Conservation (phyloP, 768 basidiomycete genomes). For the Boletus sp. region DNA sequence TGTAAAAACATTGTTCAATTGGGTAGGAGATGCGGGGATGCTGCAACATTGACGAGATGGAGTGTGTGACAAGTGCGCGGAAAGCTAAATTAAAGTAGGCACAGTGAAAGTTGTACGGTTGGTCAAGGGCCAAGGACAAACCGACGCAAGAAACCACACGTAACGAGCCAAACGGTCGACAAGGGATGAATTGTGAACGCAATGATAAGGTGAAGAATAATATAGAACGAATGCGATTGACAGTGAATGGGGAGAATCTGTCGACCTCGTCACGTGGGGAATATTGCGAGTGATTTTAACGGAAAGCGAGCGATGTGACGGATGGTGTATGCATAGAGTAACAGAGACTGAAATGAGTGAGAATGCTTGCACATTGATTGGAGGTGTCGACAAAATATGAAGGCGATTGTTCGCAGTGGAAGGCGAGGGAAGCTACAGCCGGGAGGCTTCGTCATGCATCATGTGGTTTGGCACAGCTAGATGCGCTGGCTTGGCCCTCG, state of each 20-base stretch:
- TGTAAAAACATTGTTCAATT: slow-evolving; percentile 41
- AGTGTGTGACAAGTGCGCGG: slow-evolving; percentile 29
- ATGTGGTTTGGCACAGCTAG: slow-evolving; percentile 21
- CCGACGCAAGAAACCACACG: slow-evolving; percentile 34
- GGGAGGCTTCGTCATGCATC: slow-evolving; percentile 11
- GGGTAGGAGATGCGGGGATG: slow-evolving; percentile 39
- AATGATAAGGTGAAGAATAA: slow-evolving; percentile 85
- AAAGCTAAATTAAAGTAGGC: slow-evolving; percentile 34
- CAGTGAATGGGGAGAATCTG: slow-evolving; percentile 46
- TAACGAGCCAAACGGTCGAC: slow-evolving; percentile 37
- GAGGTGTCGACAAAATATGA: slow-evolving; percentile 17
- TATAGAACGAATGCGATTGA: slow-evolving; percentile 60
- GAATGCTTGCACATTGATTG: slow-evolving; percentile 37
- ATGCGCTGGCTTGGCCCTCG: slow-evolving; percentile 13
- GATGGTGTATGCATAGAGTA: slow-evolving; percentile 58
- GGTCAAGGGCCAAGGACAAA: slow-evolving; percentile 24
- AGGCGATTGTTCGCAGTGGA: slow-evolving; percentile 9
- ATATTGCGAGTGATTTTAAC: slow-evolving; percentile 44
- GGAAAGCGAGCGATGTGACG: slow-evolving; percentile 45
- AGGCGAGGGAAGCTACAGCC: slow-evolving; percentile 12
- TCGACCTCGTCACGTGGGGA: slow-evolving; percentile 52
- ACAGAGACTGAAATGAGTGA: slow-evolving; percentile 43
- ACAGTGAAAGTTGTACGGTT: slow-evolving; percentile 30
- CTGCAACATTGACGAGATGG: slow-evolving; percentile 46
- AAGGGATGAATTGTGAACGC: slow-evolving; percentile 37